A percentile compares a stretch with the other conserved stretches of the same genome.
Conservation (phyloP, 2,329 filamentous ascomycete species). For the Colletotrichum simmondsii region DNA sequence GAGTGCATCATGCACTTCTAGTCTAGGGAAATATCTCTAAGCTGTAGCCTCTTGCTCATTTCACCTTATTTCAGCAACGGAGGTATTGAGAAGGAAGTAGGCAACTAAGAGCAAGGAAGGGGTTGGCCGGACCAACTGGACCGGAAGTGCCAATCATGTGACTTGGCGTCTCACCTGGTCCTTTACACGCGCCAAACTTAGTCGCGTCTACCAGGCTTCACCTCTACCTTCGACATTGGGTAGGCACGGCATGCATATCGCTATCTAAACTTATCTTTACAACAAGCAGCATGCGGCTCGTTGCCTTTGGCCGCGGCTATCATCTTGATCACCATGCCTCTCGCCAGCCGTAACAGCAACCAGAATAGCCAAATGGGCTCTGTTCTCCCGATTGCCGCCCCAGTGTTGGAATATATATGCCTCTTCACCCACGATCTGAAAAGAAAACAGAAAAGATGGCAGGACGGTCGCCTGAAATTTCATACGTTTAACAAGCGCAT, state of each 20-base stretch:
- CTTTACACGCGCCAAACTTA: neutral
- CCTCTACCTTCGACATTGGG: neutral
- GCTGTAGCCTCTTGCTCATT: too few relatives aligned
- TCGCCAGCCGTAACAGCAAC: neutral
- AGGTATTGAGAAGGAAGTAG: neutral
- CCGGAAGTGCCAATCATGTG: neutral
- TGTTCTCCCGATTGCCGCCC: constrained; percentile 69
- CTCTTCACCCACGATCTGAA: constrained; percentile 88
- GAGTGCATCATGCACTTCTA: neutral
- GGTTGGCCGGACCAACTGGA: neutral
- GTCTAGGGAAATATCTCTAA: neutral
- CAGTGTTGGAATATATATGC: constrained; percentile 84
- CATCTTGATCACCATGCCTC: constrained; percentile 2
- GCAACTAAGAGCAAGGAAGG: neutral
- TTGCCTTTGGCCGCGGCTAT: neutral
- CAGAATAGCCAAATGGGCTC: neutral
- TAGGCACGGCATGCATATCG: neutral
- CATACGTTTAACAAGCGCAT: constrained; percentile 92
- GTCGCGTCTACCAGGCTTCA: neutral
- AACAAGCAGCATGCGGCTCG: neutral
- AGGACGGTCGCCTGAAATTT: constrained; percentile 88
- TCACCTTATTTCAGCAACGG: neutral
- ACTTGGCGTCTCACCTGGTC: neutral
- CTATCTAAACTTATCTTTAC: neutral
- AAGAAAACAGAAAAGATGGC: constrained; percentile 92